A percentile compares a stretch with the other conserved stretches of the same genome.
phyloP scores from a whole-genome alignment of 2,329 filamentous ascomycete species.

The Pyrenophora teres region DNA sequence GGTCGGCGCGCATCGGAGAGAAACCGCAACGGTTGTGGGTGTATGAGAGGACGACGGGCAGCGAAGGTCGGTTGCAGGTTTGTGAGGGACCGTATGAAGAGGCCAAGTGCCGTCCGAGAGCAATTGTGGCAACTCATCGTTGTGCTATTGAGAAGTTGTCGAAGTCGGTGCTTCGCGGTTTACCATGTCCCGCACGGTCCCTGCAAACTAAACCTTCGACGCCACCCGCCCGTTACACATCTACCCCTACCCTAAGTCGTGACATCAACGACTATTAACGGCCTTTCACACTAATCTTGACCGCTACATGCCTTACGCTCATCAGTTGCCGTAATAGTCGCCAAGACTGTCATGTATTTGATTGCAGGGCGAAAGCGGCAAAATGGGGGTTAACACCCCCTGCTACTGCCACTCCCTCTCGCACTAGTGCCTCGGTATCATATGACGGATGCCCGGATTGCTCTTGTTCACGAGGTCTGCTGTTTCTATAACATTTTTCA shows the following conservation, averaged over 20 bases:
- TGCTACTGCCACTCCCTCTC: conserved; percentile 1
- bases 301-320: not conserved
- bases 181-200: conserved; percentile 22
- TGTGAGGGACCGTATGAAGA: conserved; percentile 28
- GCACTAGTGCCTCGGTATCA: conserved; percentile 37
- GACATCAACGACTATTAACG: conserved; percentile 18
- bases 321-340: not conserved
- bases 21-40: conserved; percentile 18
- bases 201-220: not conserved
- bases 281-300: not conserved
- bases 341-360: not conserved
- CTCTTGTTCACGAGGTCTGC: conserved; percentile 3
- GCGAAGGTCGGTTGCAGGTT: conserved; percentile 4
- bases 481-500: not conserved
- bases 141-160: conserved; percentile 1
- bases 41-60: conserved; percentile 7
- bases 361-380: conserved; percentile 16
- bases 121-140: conserved; percentile 39
- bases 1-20: conserved; percentile 17
- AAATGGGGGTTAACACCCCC: conserved; percentile 18
- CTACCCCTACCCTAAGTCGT: conserved; percentile 8
- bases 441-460: conserved; percentile 27
- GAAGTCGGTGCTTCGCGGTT: conserved; percentile 11
- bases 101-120: conserved; percentile 26
- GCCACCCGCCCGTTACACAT: not conserved